Base-by-base conservation (phyloP, 2,329 filamentous ascomycete genomes). In the Tolypocladium ovalisporum region DNA sequence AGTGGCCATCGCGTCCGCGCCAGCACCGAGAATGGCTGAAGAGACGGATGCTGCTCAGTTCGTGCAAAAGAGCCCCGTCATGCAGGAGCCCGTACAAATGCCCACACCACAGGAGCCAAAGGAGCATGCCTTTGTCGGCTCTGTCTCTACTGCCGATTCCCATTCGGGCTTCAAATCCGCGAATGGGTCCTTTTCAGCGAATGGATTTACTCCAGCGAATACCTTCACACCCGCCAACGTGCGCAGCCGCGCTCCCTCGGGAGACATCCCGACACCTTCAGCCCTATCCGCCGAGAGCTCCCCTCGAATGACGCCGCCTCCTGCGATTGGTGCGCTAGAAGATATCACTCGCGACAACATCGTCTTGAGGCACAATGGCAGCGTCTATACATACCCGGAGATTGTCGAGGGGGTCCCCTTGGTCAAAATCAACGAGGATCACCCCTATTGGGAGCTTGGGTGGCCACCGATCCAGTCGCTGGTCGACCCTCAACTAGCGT, bases 401-500 rank as follows among this genome's bases (percentile, higher is more conserved):
- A 76, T 80, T 61, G 78, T 81, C 62, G 71, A 71, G 35, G 80
- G 79, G 2, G 79, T 82, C 1, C 81, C 81, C 0, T 61, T 83
- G 2, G 74, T 70, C 40, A 80, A 79, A 64, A 81, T 84, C 54
- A 67, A 74, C 44, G 68, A 73, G 19, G 67, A 63, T 9, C 76
- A 84, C 44, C 76, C 78, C 0, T 83, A 83, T 64, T 84, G 81
- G 81, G 79, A 83, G 17, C 66, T 73, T 0, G 72, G 74, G 4
- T 84, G 81, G 81, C 73, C 73, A 13, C 67, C 75, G 4, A 67
- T 82, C 5, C 73, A 74, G 56, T 65, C 66, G 1, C 61, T 74
- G 8, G 75, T 82, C 9, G 68, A 73, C 49, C 71, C 73, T 0
- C 71, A 75, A 39, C 68, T 81, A 9, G 69, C 75, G 8, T 73